Conservation (phyloP, 176 grass and related monocot species). For the Secale cereale region DNA sequence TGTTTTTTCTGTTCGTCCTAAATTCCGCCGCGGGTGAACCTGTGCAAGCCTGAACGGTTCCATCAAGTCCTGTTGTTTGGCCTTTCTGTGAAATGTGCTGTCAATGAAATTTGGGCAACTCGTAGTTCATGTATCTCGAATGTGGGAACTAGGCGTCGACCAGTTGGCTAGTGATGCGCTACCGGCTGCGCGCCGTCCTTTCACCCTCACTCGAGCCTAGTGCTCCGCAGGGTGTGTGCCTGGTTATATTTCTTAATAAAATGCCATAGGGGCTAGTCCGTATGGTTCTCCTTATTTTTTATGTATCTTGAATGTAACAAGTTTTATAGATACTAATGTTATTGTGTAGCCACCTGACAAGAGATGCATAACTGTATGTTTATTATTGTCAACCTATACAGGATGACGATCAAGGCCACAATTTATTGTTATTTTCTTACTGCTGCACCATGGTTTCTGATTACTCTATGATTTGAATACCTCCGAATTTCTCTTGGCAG, state of each 20-base stretch:
- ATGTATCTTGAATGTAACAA: conserved; percentile 2
- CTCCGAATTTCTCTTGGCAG: neutral
- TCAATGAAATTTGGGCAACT: neutral
- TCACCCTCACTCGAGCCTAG: neutral
- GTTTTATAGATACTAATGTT: neutral
- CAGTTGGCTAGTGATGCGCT: too few relatives aligned
- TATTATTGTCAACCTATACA: too few relatives aligned
- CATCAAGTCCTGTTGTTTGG: neutral
- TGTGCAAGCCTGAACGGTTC: neutral
- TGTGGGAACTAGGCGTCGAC: neutral
- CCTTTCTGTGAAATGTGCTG: neutral
- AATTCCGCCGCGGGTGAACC: conserved; percentile 54
- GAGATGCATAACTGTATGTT: neutral
- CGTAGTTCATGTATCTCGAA: neutral
- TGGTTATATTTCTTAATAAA: neutral
- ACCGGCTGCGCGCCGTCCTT: neutral
- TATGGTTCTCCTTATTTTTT: neutral
- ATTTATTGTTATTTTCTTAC: neutral
- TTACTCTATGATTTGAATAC: neutral
- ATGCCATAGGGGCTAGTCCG: too few relatives aligned
- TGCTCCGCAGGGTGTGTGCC: neutral
- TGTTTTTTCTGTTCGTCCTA: conserved; percentile 63
- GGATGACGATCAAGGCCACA: neutral
- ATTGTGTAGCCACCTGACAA: neutral
- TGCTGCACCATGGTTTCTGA: neutral